phyloP scores from a whole-genome alignment of 345 rosid species.

The Ailanthus altissimus region DNA sequence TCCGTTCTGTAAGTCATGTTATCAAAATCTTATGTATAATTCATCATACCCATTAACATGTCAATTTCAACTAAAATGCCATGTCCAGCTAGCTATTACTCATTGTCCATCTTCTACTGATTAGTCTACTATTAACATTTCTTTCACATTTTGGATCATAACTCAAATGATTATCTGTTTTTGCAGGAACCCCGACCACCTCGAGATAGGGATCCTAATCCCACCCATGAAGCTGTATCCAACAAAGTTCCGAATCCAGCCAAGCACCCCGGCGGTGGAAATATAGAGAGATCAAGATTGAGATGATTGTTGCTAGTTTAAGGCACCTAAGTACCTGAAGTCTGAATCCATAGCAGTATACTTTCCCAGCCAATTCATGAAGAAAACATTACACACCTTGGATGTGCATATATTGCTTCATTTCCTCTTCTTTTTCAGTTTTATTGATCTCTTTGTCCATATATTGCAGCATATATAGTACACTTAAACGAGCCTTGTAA shows the following conservation, averaged over 20 bases:
- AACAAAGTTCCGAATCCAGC: slow-evolving; percentile 22
- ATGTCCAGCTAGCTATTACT: not conserved
- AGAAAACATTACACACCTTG: slow-evolving; percentile 16
- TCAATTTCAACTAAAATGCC: not conserved
- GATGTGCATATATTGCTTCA: slow-evolving; percentile 30
- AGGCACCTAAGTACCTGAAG: slow-evolving; percentile 12
- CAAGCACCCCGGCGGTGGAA: slow-evolving; percentile 17
- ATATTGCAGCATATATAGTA: slow-evolving; percentile 16
- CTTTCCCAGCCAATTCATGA: slow-evolving; percentile 9
- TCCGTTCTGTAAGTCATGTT: slow-evolving; percentile 65
- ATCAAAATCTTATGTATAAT: not conserved
- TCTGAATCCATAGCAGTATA: slow-evolving; percentile 25
- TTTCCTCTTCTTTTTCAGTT: not conserved
- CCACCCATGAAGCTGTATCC: slow-evolving; percentile 21
- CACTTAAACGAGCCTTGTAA: slow-evolving; percentile 31
- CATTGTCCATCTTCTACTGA: not conserved
- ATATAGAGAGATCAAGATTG: slow-evolving; percentile 33
- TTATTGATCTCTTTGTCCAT: slow-evolving; percentile 10
- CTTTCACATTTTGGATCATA: not conserved
- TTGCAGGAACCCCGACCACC: slow-evolving; percentile 51
- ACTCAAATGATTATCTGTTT: not conserved
- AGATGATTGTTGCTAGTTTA: slow-evolving; percentile 26
- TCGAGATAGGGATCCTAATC: slow-evolving; percentile 38
- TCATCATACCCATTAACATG: not conserved
- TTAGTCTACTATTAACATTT: not conserved